Evolutionary conservation across 495 filamentous ascomycete genomes (phyloP).

Genomic region (Immersiella caudata): DNA sequence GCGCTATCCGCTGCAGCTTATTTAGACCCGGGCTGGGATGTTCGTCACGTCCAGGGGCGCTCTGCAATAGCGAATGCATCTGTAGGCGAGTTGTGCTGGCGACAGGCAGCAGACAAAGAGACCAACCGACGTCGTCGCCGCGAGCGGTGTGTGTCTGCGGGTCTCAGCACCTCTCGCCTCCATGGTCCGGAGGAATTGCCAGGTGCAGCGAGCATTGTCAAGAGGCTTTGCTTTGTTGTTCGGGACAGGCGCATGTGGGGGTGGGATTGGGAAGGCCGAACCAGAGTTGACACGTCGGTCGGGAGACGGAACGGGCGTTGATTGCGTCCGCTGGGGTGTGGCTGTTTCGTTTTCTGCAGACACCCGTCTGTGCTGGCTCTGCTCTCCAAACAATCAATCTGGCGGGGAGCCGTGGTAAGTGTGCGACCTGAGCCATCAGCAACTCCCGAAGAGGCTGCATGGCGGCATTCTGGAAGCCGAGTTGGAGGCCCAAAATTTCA

Average conservation of each 20-base stretch:
- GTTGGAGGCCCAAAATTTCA: not conserved
- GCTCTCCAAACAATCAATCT: conserved; percentile 7
- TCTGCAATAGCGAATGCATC: not conserved
- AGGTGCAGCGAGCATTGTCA: no score
- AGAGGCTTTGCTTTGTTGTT: not conserved
- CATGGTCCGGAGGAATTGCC: not conserved
- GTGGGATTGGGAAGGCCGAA: not conserved
- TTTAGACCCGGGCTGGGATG: conserved; percentile 9
- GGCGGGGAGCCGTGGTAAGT: not conserved
- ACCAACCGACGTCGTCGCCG: not conserved
- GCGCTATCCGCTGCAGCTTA: conserved; percentile 4
- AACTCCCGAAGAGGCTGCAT: not conserved
- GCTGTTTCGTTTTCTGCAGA: conserved; percentile 25
- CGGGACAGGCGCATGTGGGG: not conserved
- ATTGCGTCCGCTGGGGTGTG: not conserved
- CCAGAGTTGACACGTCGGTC: conserved; percentile 3
- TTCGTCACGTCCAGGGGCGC: conserved; percentile 7
- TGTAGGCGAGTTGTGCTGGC: not conserved
- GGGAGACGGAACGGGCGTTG: conserved; percentile 9
- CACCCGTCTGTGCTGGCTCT: conserved; percentile 17
- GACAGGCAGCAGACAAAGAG: not conserved
- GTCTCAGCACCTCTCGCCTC: not conserved
- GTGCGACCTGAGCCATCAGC: no score
- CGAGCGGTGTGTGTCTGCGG: not conserved
- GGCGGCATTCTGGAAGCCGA: conserved; percentile 14